Conservation (phyloP, 2,329 filamentous ascomycete species). For the Metarhizium album region DNA sequence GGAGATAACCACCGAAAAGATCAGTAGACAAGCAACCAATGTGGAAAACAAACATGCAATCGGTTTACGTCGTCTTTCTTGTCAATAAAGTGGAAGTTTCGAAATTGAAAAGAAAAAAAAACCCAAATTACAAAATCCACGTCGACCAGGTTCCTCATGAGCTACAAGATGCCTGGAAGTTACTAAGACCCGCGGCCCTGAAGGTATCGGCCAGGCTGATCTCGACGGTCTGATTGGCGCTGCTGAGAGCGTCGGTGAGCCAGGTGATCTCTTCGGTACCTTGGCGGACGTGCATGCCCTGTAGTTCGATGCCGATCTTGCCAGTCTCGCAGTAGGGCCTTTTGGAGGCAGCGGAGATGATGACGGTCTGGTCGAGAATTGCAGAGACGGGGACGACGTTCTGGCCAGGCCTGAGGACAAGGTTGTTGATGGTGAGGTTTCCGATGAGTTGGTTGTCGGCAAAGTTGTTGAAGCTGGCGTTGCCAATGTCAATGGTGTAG, state of each 20-base stretch:
- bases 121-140: background rate
- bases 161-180: background rate
- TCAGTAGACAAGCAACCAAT: background rate
- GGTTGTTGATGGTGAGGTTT: slow-evolving; percentile 43
- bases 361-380: slow-evolving; percentile 36
- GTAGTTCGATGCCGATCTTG: slow-evolving; percentile 43
- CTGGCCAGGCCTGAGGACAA: slow-evolving; percentile 46
- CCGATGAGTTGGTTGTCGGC: slow-evolving; percentile 43
- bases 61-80: background rate
- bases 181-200: slow-evolving; percentile 8
- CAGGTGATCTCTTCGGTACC: slow-evolving; percentile 42
- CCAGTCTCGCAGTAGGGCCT: slow-evolving; percentile 42
- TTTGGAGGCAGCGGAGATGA: slow-evolving; percentile 30
- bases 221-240: slow-evolving; percentile 38
- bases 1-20: background rate
- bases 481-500: slow-evolving; percentile 56
- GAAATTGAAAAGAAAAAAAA: background rate
- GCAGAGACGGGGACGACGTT: slow-evolving; percentile 47
- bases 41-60: background rate
- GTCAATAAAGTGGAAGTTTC: background rate
- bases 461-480: slow-evolving; percentile 49
- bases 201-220: slow-evolving; percentile 40
- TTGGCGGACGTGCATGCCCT: slow-evolving; percentile 40
- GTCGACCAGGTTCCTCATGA: background rate
- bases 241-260: slow-evolving; percentile 42